A percentile compares a stretch with the other conserved stretches of the same genome.
phyloP scores from a whole-genome alignment of 1,284 basidiomycete species.

The Coniferiporia weirii region DNA sequence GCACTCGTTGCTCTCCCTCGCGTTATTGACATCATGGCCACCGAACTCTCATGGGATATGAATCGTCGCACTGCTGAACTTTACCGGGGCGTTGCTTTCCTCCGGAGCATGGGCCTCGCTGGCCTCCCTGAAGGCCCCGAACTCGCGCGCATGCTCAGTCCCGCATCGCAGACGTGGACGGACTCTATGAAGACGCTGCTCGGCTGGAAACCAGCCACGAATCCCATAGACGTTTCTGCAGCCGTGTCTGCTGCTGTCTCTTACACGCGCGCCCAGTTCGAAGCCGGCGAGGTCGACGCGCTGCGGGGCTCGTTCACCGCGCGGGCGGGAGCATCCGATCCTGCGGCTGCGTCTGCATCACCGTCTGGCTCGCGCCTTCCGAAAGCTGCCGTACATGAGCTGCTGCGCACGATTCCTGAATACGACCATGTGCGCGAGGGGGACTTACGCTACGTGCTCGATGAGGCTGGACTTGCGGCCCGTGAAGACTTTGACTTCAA shows the following conservation, averaged over 20 bases:
- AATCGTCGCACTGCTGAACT: conserved; percentile 58
- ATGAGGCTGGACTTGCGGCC: conserved; percentile 65
- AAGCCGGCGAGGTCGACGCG: conserved; percentile 60
- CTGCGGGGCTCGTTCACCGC: conserved; percentile 54
- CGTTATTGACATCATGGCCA: conserved; percentile 89
- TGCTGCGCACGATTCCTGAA: conserved; percentile 43
- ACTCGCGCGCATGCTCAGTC: conserved; percentile 8
- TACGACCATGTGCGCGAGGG: conserved; percentile 50
- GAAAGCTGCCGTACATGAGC: conserved; percentile 36
- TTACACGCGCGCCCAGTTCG: conserved; percentile 57
- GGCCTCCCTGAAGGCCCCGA: conserved; percentile 31
- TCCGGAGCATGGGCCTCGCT: conserved; percentile 73
- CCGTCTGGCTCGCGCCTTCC: conserved; percentile 27
- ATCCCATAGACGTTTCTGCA: conserved; percentile 21
- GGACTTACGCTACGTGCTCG: conserved; percentile 67
- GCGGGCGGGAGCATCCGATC: conserved; percentile 28
- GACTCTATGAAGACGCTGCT: conserved; percentile 22
- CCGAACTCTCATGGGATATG: conserved; percentile 76
- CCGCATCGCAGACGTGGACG: not conserved
- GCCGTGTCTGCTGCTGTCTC: conserved; percentile 28
- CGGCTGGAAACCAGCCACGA: conserved; percentile 26
- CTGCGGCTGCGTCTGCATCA: conserved; percentile 22
- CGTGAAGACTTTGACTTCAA: conserved; percentile 61
- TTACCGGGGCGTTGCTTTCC: conserved; percentile 54
- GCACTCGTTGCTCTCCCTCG: conserved; percentile 82